Evolutionary conservation across 768 basidiomycete genomes (phyloP).

Genomic region (Xerocomus potaroensis): DNA sequence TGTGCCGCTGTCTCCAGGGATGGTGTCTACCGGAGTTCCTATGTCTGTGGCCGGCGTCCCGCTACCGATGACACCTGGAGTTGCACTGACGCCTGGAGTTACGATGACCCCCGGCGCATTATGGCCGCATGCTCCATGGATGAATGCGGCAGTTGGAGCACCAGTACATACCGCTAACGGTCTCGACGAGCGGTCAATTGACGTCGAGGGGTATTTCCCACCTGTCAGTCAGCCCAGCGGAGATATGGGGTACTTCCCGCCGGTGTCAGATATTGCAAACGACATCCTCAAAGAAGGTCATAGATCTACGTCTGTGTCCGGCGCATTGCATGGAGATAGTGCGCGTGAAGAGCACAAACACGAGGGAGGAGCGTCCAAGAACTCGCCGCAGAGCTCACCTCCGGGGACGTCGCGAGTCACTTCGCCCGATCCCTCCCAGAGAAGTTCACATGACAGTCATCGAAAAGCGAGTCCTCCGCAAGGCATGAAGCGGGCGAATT

Average conservation of each 20-base stretch:
- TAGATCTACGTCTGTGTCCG: conserved; percentile 1
- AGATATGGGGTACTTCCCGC: conserved; percentile 41
- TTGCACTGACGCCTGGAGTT: conserved; percentile 51
- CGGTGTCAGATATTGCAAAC: conserved; percentile 31
- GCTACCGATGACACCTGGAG: conserved; percentile 27
- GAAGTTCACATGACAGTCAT: conserved; percentile 12
- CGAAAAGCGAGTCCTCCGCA: conserved; percentile 17
- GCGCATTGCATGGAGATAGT: background rate
- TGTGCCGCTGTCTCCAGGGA: conserved; percentile 25
- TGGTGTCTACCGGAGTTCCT: conserved; percentile 14
- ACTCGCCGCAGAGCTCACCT: conserved; percentile 5
- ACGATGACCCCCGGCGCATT: conserved; percentile 73
- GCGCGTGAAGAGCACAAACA: background rate
- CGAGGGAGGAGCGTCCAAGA: conserved; percentile 8
- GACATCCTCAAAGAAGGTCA: conserved; percentile 34
- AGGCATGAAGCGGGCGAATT: conserved; percentile 27
- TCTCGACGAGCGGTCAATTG: conserved; percentile 8
- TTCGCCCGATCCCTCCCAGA: conserved; percentile 5
- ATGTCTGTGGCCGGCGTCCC: conserved; percentile 21
- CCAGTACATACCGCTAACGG: conserved; percentile 38
- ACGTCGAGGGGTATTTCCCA: conserved; percentile 40
- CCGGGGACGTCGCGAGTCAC: conserved; percentile 3
- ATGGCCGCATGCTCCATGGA: conserved; percentile 55
- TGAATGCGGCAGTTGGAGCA: conserved; percentile 62
- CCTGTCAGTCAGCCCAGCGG: conserved; percentile 28